Evolutionary conservation across 805 yeast genomes (phyloP), one percentile per base, ranked within the genome.

Genomic region (Saccharomycopsis synnaedendra): DNA sequence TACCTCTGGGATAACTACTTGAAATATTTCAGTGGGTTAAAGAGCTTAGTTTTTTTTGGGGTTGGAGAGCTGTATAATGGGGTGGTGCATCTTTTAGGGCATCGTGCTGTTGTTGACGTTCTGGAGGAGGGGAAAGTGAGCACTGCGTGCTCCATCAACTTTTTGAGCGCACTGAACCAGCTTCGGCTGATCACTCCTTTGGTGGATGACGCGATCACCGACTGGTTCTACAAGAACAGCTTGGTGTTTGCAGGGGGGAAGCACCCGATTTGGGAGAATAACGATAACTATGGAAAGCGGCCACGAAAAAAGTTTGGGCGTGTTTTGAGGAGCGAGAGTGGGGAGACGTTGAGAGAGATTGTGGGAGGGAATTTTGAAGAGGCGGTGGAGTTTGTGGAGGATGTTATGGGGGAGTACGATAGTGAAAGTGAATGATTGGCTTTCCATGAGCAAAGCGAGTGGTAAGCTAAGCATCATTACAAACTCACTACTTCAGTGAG

Each of bases 301-400:
- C 96, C 96, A 37, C 76, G 97, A 60, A 80, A 85, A 63, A 90
- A 88, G 63, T 87, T 80, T 59, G 98, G 98, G 28, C 74, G 96
- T 51, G 96, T 93, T 3, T 64, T 89, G 45, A 78, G 81, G 56
- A 75, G 93, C 4, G 78, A 79, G 41, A 65, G 70, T 29, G 66
- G 71, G 30, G 90, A 83, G 56, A 88, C 90, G 1, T 60, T 89
- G 50, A 82, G 78, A 65, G 84, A 83, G 51, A 76, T 86, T 9
- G 73, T 87, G 46, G 80, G 79, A 51, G 96, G 86, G 60, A 70
- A 88, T 59, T 85, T 85, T 55, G 87, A 82, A 32, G 97, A 88
- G 58, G 85, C 89, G 1, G 73, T 84, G 11, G 96, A 86, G 58
- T 89, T 87, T 59, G 76, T 90, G 38, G 64, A 82, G 54, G 95